Base-by-base conservation (phyloP, 2,329 filamentous ascomycete genomes). In the Colletotrichum sp. region DNA sequence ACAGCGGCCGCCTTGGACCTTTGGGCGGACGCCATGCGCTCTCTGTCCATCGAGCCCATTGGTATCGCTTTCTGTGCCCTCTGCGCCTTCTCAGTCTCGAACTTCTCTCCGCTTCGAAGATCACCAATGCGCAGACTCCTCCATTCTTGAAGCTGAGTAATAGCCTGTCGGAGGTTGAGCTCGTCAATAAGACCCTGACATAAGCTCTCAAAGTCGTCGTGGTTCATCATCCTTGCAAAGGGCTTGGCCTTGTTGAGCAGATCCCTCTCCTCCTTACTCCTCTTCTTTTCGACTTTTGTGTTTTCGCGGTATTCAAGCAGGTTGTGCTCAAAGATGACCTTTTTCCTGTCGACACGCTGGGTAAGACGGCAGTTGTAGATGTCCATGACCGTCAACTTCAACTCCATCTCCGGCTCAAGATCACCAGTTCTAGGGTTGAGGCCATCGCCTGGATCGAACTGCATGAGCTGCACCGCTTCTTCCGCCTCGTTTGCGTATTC, bases 401-500 rank as follows among this genome's bases (percentile, higher is more conserved):
- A 90, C 78, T 98, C 96, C 90, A 98, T 98, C 84, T 99, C 97
- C 1, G 97, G 96, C 80, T 99, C 97, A 74, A 98, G 88, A 82
- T 98, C 94, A 77, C 95, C 94, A 0, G 96, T 98, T 4, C 90
- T 87, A 1, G 94, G 93, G 81, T 98, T 98, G 79, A 98, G 89
- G 73, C 97, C 97, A 85, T 98, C 96, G 30, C 97, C 97, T 0
- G 97, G 96, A 73, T 99, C 96, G 81, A 99, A 99, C 78, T 98
- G 94, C 96, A 99, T 99, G 78, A 98, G 93, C 83, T 99, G 97
- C 3, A 99, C 97, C 0, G 96, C 96, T 85, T 99, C 98, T 86
- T 99, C 97, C 1, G 97, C 97, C 81, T 99, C 97, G 81, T 99
- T 99, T 81, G 96, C 95, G 82, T 98, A 97, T 81, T 99, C 97